Evolutionary conservation across 2,329 filamentous ascomycete species (phyloP), one percentile per base, ranked within the genome.

Genomic region (Pseudocercospora fijiensis): DNA sequence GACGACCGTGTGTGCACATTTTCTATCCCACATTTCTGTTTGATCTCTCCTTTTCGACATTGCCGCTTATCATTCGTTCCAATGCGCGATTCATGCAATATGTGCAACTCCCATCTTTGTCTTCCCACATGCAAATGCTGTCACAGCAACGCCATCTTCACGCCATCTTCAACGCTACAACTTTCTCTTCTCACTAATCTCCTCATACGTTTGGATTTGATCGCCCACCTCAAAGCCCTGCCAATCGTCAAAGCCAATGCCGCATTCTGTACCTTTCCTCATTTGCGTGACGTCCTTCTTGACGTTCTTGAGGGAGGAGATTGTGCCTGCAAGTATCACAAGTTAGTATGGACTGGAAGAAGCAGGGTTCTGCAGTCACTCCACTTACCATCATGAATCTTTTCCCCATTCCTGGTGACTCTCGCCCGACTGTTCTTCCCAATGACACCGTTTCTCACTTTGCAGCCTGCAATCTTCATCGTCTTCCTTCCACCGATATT

Each of bases 221-320:
- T 99, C 95, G 27, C 94, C 95, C 13, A 87, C 82, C 73, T 88
- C 77, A 75, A 98, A 90, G 22, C 87, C 90, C 55, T 89, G 83
- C 87, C 92, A 99, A 30, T 83, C 84, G 2, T 89, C 87, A 72
- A 99, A 94, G 58, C 86, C 88, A 69, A 99, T 88, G 69, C 95
- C 95, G 72, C 95, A 99, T 78, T 99, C 95, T n/a, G 85, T 86
- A 63, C 92, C 93, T 79, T 96, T 98, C 72, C 87, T 88, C 87
- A 96, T 95, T 74, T 96, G 91, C 52, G 82, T 81, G 28, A 95
- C 90, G 69, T 97, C 91, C 76, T 96, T 96, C 83, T 98, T 97
- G 76, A 90, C 87, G 73, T 96, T 90, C 80, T 95, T 97, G 63
- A 99, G 86, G 1, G 91, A 91, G 18, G 86, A 84, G 49, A 98